Evolutionary conservation across 2,329 filamentous ascomycete genomes (phyloP), one percentile per base, ranked within the genome.

Genomic region (Plectosphaerella cucumerina): DNA sequence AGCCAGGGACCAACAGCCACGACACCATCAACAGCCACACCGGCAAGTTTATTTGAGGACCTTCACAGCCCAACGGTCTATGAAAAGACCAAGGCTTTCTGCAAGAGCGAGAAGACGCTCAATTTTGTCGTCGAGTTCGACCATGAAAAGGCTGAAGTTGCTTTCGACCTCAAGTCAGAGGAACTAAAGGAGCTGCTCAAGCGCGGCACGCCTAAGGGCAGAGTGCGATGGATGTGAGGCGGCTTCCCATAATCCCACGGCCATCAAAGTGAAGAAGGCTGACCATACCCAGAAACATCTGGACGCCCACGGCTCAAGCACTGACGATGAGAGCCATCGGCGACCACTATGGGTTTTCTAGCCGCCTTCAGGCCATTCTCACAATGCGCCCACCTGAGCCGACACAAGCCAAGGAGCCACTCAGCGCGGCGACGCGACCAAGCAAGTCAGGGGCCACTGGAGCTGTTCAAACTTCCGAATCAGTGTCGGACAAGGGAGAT

Each of bases 81-180:
- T 53, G 58, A 71, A 1, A 55, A 65, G 2, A 73, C 76, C 44
- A 65, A 77, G 51, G 44, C 62, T 1, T 63, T 70, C 39, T 72
- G 76, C 5, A 64, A 67, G 14, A 62, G 67, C 42, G 64, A 67
- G 2, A 51, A 62, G 0, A 78, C 76, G 18, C 66, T 59, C 33
- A 87, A 86, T 62, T 87, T 87, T 58, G 76, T 85, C 31, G 70
- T 87, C n/a, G 80, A 86, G 57, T 87, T 87, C 60, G 80, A 80
- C 11, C 73, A 76, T 43, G 65, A 77, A 2, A 63, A 72, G 39
- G 81, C 82, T 35, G 76, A 70, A 50, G 78, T 82, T 53, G 81
- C 78, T 3, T 77, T 80, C 48, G 70, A 87, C 57, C 65, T 87
- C 9, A 60, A 66, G 4, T 59, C 65, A 1, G 55, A 65, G 2